Conservation (phyloP, 2,329 filamentous ascomycete genomes). For the Diaporthe sp. region DNA sequence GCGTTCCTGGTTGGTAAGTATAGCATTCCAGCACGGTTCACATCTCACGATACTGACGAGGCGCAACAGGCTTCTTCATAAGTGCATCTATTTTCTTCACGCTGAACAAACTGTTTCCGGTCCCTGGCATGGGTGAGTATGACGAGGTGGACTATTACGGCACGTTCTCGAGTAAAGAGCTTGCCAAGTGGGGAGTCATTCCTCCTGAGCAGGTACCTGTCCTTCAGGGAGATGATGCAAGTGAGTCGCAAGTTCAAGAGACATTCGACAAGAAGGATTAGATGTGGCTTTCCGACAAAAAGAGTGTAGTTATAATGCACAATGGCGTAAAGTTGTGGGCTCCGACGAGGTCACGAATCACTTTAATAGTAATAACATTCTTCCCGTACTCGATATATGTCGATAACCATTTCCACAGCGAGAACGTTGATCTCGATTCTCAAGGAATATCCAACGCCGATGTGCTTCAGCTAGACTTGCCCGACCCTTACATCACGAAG, state of each 20-base stretch:
- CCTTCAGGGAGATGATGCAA: slow-evolving; percentile 19
- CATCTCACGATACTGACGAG: neutral
- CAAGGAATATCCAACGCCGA: too few species aligned
- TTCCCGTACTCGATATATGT: too few species aligned
- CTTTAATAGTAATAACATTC: neutral
- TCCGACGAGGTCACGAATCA: accelerated
- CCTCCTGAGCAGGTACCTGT: slow-evolving; percentile 24
- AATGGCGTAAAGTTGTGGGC: neutral
- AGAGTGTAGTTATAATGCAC: neutral
- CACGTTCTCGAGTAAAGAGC: slow-evolving; percentile 59
- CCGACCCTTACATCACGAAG: neutral
- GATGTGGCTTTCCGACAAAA: neutral
- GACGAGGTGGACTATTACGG: slow-evolving; percentile 60
- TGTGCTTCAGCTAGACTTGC: neutral
- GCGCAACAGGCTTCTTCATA: slow-evolving; percentile 53
- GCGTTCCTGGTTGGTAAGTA: slow-evolving; percentile 58
- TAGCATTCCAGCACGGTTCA: slow-evolving; percentile 6
- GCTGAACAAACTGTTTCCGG: slow-evolving; percentile 56
- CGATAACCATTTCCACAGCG: too few species aligned
- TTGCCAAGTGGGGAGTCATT: slow-evolving; percentile 47
- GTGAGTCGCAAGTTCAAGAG: slow-evolving; percentile 34
- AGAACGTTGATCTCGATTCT: too few species aligned
- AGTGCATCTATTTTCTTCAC: slow-evolving; percentile 48
- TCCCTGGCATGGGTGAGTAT: slow-evolving; percentile 55
- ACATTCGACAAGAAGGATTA: slow-evolving; percentile 30